These are phyloP conservation scores for Taphrina populina DNA, from an alignment of 1,139 yeast genomes.

Conservation along the genomic window DNA sequence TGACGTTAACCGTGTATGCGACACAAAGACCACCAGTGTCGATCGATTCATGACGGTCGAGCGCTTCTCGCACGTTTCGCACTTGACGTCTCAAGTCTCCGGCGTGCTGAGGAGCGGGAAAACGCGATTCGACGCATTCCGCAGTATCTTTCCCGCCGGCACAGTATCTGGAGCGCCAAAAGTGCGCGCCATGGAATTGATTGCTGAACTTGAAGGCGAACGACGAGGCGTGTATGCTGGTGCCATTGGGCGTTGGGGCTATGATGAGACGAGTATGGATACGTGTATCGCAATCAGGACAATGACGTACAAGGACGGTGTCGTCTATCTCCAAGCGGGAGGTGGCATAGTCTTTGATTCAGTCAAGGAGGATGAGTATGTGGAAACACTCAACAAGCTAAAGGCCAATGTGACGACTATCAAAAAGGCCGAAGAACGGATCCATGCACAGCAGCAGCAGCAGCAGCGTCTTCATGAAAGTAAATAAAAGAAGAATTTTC, in stretches of 20 bases:
- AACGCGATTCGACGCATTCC: constrained; percentile 91
- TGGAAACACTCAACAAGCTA: constrained; percentile 97
- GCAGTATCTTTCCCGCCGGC: constrained; percentile 98
- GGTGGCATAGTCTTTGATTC: constrained; percentile 97
- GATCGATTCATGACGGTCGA: constrained; percentile 87
- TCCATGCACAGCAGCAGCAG: constrained; percentile 8
- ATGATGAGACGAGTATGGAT: constrained; percentile 88
- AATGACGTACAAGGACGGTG: constrained; percentile 88
- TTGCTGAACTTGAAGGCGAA: constrained; percentile 83
- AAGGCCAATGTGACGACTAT: constrained; percentile 86
- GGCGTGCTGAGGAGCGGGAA: constrained; percentile 81
- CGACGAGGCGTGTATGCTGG: constrained; percentile 97
- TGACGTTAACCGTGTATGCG: constrained; percentile 91
- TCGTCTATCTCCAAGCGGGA: constrained; percentile 94
- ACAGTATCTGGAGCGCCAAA: constrained; percentile 98
- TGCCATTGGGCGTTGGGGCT: constrained; percentile 99
- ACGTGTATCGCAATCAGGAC: constrained; percentile 96
- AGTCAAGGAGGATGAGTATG: constrained; percentile 90
- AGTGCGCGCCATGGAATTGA: constrained; percentile 92
- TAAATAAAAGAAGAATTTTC: too few species aligned
- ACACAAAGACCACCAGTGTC: constrained; percentile 76
- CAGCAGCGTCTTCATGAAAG: too few species aligned
- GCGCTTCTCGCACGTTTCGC: constrained; percentile 96
- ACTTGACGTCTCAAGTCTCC: constrained; percentile 88
- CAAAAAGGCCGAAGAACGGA: constrained; percentile 71